These are phyloP conservation scores for Colletotrichum godetiae DNA, from an alignment of 2,329 filamentous ascomycete species.

Conservation along the genomic window DNA sequence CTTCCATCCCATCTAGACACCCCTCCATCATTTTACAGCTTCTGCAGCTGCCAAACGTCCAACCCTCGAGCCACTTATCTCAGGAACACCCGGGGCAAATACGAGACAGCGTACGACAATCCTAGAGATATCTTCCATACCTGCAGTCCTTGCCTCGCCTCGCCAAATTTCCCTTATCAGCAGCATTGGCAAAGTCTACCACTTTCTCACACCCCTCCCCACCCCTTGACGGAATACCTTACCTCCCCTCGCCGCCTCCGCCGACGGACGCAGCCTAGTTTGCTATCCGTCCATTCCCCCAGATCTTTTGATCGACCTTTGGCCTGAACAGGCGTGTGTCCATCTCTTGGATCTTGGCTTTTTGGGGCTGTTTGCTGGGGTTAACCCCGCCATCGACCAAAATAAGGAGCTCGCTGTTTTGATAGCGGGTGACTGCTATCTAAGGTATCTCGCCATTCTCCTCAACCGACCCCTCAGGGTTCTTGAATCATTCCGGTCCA, in stretches of 20 bases:
- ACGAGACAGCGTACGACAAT: constrained; percentile 26
- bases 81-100: constrained; percentile 21
- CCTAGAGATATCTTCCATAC: constrained; percentile 19
- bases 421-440: constrained; percentile 33
- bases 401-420: constrained; percentile 32
- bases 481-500: constrained; percentile 30
- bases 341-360: constrained; percentile 26
- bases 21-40: constrained; percentile 23
- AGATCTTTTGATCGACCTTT: constrained; percentile 34
- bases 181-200: constrained; percentile 5
- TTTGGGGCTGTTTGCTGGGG: constrained; percentile 21
- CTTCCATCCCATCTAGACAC: constrained; percentile 19
- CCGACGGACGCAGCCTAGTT: constrained; percentile 32
- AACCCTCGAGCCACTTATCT: constrained; percentile 24
- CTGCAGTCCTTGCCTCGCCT: constrained; percentile 1
- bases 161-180: constrained; percentile 30
- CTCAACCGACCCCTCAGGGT: constrained; percentile 34
- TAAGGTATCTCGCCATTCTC: constrained; percentile 29
- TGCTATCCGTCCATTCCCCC: constrained; percentile 28
- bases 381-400: constrained; percentile 31
- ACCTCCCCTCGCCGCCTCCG: constrained; percentile 26
- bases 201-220: constrained; percentile 9
- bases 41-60: constrained; percentile 33
- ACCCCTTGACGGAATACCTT: constrained; percentile 10
- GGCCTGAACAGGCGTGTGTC: constrained; percentile 14